Evolutionary conservation across 345 rosid genomes (phyloP), one percentile per base, ranked within the genome.

Genomic region (Limnanthes douglasii): DNA sequence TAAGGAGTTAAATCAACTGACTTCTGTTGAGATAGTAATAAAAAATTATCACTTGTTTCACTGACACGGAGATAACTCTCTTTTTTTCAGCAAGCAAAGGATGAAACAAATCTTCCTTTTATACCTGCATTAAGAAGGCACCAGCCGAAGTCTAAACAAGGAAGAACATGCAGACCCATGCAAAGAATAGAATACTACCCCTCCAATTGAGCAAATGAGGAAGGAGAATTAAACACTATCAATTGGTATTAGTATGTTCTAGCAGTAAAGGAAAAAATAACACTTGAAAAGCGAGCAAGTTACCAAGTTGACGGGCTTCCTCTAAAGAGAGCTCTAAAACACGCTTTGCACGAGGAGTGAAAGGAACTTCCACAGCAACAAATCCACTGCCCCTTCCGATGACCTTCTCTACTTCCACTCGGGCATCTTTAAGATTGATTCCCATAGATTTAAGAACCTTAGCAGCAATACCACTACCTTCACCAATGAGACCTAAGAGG

Each of bases 391-490:
- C 98, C 48, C 94, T 63, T 26, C 98, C 98, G 53, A 84, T 90
- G 10, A 90, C 84, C 52, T 90, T 84, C 55, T 84, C 98, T n/a
- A 90, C 98, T 46, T 90, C 98, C 0, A 83, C 81, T 8, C 97
- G 94, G 1, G 96, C 84, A 37, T 84, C 92, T 57, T 80, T 80
- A 37, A 90, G 90, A 63, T 77, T 84, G 46, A 90, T 84, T 47
- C 98, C 98, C 95, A 84, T 70, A 31, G 95, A 84, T 38, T 90
- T 84, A 20, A 90, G 92, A 49, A 90, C 95, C 61, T 84, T 80
- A 0, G 98, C 94, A 33, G 94, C 95, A 51, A 90, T 84, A 18
- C 96, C 95, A 31, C 95, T 79, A 28, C 98, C 98, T 66, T 84
- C 94, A 18, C 95, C 92, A 17, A 90, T 72, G 33, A 84, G 82